Percentiles rank a stretch among this genome's conserved stretches.
Evolutionary conservation across 2,329 filamentous ascomycete species (phyloP).

Genomic region (Aspergillus oerlinghausenensis): DNA sequence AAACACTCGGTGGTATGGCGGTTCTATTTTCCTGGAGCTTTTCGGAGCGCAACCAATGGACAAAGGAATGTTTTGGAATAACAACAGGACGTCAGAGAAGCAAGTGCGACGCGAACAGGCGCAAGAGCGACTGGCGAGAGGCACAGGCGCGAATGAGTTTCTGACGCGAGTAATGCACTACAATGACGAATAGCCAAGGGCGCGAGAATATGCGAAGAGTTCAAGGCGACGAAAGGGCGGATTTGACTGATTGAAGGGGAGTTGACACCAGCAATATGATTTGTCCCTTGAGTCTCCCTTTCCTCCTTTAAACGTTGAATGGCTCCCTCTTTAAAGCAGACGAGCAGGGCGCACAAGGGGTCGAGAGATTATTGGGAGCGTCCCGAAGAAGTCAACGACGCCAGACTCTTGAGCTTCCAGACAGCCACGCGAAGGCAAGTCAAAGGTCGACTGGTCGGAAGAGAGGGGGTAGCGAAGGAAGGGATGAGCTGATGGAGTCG

Average conservation of each 20-base stretch:
- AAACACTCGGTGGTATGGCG: conserved; percentile 9
- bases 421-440: conserved; percentile 20
- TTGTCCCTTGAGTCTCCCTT: conserved; percentile 23
- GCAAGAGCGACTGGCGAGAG: conserved; percentile 17
- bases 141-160: conserved; percentile 10
- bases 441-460: conserved; percentile 10
- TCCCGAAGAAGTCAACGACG: conserved; percentile 10
- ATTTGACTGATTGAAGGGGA: conserved; percentile 15
- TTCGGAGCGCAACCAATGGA: conserved; percentile 11
- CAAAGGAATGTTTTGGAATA: conserved; percentile 29
- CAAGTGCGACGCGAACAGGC: conserved; percentile 18
- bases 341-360: conserved; percentile 18
- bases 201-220: conserved; percentile 10
- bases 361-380: conserved; percentile 5
- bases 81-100: conserved; percentile 21
- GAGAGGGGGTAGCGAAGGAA: conserved; percentile 14
- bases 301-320: conserved; percentile 17
- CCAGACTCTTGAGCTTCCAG: not conserved
- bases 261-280: conserved; percentile 13
- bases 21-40: conserved; percentile 5
- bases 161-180: conserved; percentile 13
- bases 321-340: conserved; percentile 8
- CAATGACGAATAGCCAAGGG: conserved; percentile 8
- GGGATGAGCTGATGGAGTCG: conserved; percentile 5
- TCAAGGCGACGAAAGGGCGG: conserved; percentile 8